Evolutionary conservation across 208 protist genomes (phyloP), one percentile per base, ranked within the genome.

Genomic region (Crithidia sp.): DNA sequence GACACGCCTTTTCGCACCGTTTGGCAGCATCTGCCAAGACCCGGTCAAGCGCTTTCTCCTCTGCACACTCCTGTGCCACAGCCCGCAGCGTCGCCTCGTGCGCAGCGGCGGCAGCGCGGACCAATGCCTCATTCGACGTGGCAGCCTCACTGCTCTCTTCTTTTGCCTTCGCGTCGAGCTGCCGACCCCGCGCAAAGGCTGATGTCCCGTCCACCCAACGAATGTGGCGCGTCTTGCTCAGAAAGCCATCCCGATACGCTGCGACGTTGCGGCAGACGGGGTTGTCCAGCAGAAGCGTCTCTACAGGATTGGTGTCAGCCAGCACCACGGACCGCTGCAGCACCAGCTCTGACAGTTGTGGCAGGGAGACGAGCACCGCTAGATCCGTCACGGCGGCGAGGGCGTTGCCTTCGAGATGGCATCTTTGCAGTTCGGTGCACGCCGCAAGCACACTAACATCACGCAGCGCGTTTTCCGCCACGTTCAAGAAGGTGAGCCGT

Each of bases 361-460:
- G 67, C 41, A 96, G 63, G 14, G 67, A 40, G 8, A 81, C 67
- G 9, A 96, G 71, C 8, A 83, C 79, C 10, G 56, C 13, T 37
- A 95, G 28, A 2, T 81, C 68, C 12, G 28, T 64, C 41, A 74
- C 69, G 5, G 62, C 76, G 53, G 71, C 53, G 4, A 97, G 71
- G 59, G 86, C 68, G 54, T 97, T 97, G 9, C 90, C 89, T 47
- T 94, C 86, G 3, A 95, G 67, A 2, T 79, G 64, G 28, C 91
- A 66, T 7, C 69, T 71, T 52, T 85, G 64, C 7, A 97, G 67
- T 2, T 47, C 37, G 2, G 36, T 10, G 56, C 83, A 93, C 7
- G 3, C 5, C 2, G 70, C 70, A 10, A 97, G 63, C 0, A 60
- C 76, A 0, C 61, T 39, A 6, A 97, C 55, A 56, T 90, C 78